Evolutionary conservation across 805 yeast genomes (phyloP).

Genomic region (Kazachstania bromeliacearum): DNA sequence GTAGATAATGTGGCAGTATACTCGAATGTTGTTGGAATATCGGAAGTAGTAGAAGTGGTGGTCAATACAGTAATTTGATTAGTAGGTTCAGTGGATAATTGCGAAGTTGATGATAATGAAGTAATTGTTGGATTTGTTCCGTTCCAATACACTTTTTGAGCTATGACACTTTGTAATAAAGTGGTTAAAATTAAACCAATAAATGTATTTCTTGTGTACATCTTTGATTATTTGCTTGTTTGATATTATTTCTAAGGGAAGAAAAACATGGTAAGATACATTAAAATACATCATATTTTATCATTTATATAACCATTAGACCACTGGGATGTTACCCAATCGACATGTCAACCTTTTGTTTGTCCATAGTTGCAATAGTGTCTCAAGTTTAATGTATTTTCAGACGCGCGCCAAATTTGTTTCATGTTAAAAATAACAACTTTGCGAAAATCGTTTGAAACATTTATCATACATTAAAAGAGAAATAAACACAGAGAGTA

Average conservation of each 20-base stretch:
- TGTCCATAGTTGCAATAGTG: too few species aligned
- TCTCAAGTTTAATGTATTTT: too few species aligned
- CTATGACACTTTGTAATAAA: not conserved
- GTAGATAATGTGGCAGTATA: constrained; percentile 8
- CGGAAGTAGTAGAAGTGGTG: constrained; percentile 4
- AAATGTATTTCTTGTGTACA: not conserved
- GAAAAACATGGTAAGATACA: too few species aligned
- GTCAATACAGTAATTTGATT: constrained; percentile 1
- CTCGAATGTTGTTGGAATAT: not conserved
- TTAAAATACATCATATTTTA: too few species aligned
- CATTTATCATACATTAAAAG: not conserved
- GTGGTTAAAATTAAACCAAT: not conserved
- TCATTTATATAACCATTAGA: too few species aligned
- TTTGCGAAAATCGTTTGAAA: too few species aligned
- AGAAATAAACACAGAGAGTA: not conserved
- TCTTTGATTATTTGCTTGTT: too few species aligned
- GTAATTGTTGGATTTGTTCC: not conserved
- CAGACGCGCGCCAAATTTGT: too few species aligned
- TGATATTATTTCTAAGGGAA: too few species aligned
- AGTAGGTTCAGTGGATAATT: not conserved
- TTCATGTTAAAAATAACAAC: too few species aligned
- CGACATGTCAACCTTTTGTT: too few species aligned
- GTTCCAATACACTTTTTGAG: constrained; percentile 2
- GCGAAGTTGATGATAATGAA: not conserved
- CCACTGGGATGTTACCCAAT: too few species aligned